phyloP scores from a whole-genome alignment of 2,329 filamentous ascomycete genomes.

The Colletotrichum sp. region DNA sequence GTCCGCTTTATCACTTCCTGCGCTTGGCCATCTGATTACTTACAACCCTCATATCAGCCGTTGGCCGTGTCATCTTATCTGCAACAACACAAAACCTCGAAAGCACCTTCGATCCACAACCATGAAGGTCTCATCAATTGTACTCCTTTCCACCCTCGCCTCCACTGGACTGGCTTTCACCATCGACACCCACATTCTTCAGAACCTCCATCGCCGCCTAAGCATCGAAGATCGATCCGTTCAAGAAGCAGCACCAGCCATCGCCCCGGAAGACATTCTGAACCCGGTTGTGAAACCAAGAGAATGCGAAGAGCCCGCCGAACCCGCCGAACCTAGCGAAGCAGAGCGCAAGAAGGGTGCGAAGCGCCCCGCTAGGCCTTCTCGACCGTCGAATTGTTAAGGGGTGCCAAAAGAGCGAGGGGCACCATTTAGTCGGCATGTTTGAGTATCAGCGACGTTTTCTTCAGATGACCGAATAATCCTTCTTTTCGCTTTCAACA shows the following conservation, averaged over 20 bases:
- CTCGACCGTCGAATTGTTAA: background rate
- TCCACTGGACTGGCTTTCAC: background rate
- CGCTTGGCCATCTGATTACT: background rate
- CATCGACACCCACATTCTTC: background rate
- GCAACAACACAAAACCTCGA: background rate
- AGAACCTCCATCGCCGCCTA: background rate
- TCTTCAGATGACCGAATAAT: background rate
- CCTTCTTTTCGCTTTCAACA: background rate
- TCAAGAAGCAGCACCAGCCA: background rate
- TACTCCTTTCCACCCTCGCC: background rate
- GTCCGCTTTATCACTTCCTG: background rate
- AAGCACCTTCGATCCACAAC: background rate
- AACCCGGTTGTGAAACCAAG: background rate
- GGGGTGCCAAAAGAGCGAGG: background rate
- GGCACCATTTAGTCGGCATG: background rate
- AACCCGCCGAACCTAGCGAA: background rate
- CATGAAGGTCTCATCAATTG: background rate
- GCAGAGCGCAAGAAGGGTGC: background rate
- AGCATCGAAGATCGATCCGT: background rate
- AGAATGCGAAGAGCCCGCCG: slow-evolving; percentile 2
- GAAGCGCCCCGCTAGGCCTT: background rate
- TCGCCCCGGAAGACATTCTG: background rate
- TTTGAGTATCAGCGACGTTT: background rate
- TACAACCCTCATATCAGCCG: background rate
- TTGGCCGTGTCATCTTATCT: background rate